These are phyloP conservation scores for Pisolithus thermaeus DNA, from an alignment of 1,284 basidiomycete species.

Conservation along the genomic window DNA sequence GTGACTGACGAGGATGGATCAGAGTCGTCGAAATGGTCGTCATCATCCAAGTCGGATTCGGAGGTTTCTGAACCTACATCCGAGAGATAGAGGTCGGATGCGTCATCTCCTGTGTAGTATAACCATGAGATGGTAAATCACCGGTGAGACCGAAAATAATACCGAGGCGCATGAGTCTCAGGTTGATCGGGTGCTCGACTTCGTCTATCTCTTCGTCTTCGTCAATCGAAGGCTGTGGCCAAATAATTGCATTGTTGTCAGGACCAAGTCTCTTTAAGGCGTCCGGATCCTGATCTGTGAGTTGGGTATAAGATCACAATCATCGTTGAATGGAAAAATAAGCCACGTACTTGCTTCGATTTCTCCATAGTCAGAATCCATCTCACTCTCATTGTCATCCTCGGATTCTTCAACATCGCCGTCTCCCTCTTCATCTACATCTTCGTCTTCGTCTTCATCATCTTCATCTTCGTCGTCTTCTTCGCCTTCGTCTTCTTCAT, in stretches of 20 bases:
- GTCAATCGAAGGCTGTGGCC: constrained; percentile 50
- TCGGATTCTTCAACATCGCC: constrained; percentile 30
- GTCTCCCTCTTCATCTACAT: constrained; percentile 30
- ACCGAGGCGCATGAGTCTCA: constrained; percentile 69
- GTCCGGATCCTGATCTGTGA: constrained; percentile 37
- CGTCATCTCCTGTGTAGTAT: constrained; percentile 46
- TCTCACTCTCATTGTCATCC: constrained; percentile 29
- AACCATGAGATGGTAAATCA: constrained; percentile 1
- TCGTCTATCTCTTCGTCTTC: constrained; percentile 61
- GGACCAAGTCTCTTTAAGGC: constrained; percentile 46
- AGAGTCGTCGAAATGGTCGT: constrained; percentile 27
- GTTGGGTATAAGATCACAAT: constrained; percentile 5
- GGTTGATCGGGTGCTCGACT: constrained; percentile 56
- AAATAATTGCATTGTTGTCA: constrained; percentile 64
- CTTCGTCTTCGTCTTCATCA: constrained; percentile 27
- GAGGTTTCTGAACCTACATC: constrained; percentile 50
- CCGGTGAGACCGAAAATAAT: constrained; percentile 5
- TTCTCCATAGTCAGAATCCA: constrained; percentile 61
- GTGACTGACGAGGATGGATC: constrained; percentile 40
- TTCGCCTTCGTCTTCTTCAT: constrained; percentile 27
- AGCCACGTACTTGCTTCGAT: constrained; percentile 51
- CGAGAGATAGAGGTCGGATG: constrained; percentile 52
- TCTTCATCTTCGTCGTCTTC: constrained; percentile 14
- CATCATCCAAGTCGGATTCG: constrained; percentile 25
- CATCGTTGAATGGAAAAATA: neutral